Evolutionary conservation across 2,329 filamentous ascomycete species (phyloP).

Genomic region (Zymoseptoria passerinii): DNA sequence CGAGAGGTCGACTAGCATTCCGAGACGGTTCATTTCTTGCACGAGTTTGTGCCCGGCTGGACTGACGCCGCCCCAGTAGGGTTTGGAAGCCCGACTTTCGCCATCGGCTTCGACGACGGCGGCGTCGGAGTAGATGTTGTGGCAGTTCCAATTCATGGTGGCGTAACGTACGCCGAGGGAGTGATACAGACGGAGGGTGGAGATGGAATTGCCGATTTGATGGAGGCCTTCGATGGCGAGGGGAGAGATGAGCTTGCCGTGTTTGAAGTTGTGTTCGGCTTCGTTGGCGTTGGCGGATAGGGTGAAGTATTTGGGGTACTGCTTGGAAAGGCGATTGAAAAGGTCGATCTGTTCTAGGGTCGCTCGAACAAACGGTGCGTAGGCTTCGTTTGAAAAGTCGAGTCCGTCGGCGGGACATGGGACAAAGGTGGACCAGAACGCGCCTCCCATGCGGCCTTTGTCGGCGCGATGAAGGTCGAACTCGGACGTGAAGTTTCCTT

Average conservation of each 20-base stretch:
- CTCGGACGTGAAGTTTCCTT: constrained; percentile 60
- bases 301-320: constrained; percentile 64
- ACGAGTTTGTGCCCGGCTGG: constrained; percentile 60
- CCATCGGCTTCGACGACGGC: constrained; percentile 53
- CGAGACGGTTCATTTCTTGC: constrained; percentile 85
- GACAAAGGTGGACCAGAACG: constrained; percentile 88
- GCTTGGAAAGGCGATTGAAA: constrained; percentile 53
- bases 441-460: constrained; percentile 65
- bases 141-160: constrained; percentile 88
- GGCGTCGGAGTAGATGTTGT: constrained; percentile 82
- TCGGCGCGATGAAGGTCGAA: constrained; percentile 72
- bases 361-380: constrained; percentile 55
- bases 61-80: constrained; percentile 65
- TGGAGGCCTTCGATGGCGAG: constrained; percentile 81
- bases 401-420: constrained; percentile 64
- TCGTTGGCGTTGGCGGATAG: constrained; percentile 50
- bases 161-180: constrained; percentile 75
- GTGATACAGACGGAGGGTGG: constrained; percentile 68
- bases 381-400: constrained; percentile 67
- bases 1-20: constrained; percentile 85
- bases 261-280: constrained; percentile 48
- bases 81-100: constrained; percentile 37
- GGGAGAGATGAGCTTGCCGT: constrained; percentile 59
- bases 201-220: constrained; percentile 78
- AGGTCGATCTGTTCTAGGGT: constrained; percentile 72